Base-by-base conservation (phyloP, 176 grass and related monocot genomes). In the Poa annua region DNA sequence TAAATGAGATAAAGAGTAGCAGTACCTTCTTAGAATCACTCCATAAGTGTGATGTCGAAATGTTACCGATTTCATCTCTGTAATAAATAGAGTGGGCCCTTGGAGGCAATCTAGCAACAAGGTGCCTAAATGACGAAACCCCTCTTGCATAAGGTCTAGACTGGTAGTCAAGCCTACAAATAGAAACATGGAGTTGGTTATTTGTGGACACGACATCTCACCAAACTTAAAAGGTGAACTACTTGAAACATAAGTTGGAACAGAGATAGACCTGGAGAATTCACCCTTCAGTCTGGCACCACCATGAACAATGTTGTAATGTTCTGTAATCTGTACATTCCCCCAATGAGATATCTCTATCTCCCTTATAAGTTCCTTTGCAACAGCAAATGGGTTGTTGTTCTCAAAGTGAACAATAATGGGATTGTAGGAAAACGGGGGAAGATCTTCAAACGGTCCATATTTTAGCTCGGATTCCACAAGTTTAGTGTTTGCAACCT, bases 61-160 rank as follows among this genome's bases (percentile, higher is more conserved):
- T 99, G 60, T 99, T 99, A 68, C 97, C 97, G 3, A 99, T 99
- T 90, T 99, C 97, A 90, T 99, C 97, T 90, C 97, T 96, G 84
- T 96, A 99, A 67, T 96, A 99, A 81, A 99, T 95, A 75, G 97
- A 99, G 76, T 99, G 91, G 5, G 93, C 93, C 72, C 84, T 92
- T 87, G 93, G 87, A 81, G 91, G 93, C 88, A 99, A 82, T 84
- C 81, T 89, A 21, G 91, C 91, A 83, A 94, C 88, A 78, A 99
- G 88, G 74, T 88, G 82, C 52, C 75, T 99, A 84, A 99, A 99
- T 75, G 97, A 99, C 71, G 97, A 96, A 69, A 80, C 85, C 29
- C 97, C 97, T 84, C 97, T 96, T 22, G 84, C 22, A 3, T 95
- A 87, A 50, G 87, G 87, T 82, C 96, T 99, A 44, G 89, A 66